Percentiles rank a stretch among this genome's conserved stretches.
These are phyloP conservation scores for Diaporthe eres DNA, from an alignment of 2,329 filamentous ascomycete species.

Conservation along the genomic window DNA sequence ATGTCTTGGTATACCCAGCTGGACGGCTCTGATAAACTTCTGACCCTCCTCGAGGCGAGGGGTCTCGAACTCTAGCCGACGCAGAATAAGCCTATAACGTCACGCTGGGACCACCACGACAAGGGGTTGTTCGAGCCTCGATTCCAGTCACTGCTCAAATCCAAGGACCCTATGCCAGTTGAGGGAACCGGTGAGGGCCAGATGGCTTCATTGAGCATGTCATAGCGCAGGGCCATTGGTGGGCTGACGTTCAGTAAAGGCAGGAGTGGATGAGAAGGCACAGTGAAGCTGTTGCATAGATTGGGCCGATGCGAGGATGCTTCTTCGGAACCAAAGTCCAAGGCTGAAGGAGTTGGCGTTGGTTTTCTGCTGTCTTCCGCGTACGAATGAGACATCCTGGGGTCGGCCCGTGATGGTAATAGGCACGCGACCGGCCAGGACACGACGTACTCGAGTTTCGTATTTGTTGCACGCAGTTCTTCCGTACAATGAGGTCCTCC, in stretches of 20 bases:
- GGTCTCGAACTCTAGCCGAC: conserved; percentile 9
- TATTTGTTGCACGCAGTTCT: conserved; percentile 25
- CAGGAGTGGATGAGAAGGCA: neutral
- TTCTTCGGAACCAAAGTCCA: conserved; percentile 5
- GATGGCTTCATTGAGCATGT: neutral
- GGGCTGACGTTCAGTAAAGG: neutral
- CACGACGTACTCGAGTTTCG: neutral
- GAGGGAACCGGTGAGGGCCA: neutral
- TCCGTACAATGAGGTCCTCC: neutral
- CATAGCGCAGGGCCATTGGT: neutral
- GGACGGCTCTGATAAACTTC: neutral
- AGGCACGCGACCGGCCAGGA: neutral
- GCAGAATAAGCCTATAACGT: neutral
- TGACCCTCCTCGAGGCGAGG: neutral
- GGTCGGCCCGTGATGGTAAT: neutral
- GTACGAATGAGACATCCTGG: conserved; percentile 5
- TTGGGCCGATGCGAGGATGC: neutral
- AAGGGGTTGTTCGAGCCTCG: neutral
- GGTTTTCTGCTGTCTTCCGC: neutral
- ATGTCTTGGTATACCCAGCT: conserved; percentile 1
- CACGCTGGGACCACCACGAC: conserved; percentile 14
- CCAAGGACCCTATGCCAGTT: neutral
- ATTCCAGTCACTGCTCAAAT: neutral
- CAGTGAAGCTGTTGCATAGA: neutral
- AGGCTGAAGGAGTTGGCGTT: neutral